Evolutionary conservation across 2,329 filamentous ascomycete species (phyloP), one percentile per base, ranked within the genome.

Genomic region (Cercospora nicotianae): DNA sequence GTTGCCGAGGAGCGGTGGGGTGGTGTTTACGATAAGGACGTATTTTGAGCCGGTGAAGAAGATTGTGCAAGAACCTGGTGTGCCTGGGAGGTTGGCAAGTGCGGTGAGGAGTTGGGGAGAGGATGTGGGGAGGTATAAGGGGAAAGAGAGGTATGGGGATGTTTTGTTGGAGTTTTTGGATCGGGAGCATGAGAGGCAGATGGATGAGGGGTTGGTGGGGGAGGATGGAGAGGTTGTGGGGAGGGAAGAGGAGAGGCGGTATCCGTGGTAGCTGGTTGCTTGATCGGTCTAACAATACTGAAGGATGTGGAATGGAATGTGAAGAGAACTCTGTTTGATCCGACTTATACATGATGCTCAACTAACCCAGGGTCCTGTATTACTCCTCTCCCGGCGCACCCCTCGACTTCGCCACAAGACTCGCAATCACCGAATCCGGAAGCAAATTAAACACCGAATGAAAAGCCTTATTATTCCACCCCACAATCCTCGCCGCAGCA

Each of bases 31-130:
- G 0, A 92, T 94, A 61, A 83, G 91, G 12, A 94, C 91, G 0
- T 94, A 94, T 77, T 93, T 94, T 75, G 86, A 89, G 67, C 90
- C 90, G 0, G 80, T 94, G 31, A 89, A 84, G 0, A 87, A 89
- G 16, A 86, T 94, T 67, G 88, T 81, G 0, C 78, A 87, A 76
- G 91, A 94, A 80, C 87, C 89, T 18, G 91, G 91, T 77, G 91
- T 96, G 0, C 92, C 92, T 0, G 92, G 92, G 0, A 80, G 92
- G 36, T 78, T 96, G 74, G 92, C 92, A 2, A 92, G 90, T 73
- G 92, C 91, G 5, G 81, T 96, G 3, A 83, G 92, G 45, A 94
- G 91, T 77, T 95, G 92, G 92, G 91, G 90, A 0, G 87, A 90
- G 53, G 89, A 93, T 80, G 91, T 95, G 7, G 86, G 86, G 16